phyloP scores from a whole-genome alignment of 1,284 basidiomycete genomes.

The Cryptococcus maquisensis region DNA sequence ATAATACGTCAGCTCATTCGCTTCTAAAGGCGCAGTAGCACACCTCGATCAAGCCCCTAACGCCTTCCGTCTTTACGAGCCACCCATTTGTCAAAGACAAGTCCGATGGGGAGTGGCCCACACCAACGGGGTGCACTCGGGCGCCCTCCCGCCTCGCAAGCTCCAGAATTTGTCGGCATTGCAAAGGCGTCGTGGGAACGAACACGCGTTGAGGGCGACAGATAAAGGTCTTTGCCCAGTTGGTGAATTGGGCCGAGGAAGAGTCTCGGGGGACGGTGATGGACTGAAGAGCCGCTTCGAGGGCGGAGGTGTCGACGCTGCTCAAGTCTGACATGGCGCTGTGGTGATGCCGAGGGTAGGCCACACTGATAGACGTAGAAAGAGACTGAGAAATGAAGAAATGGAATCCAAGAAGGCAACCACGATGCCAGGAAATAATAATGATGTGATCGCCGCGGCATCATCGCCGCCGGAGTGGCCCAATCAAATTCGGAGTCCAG shows the following conservation, averaged over 20 bases:
- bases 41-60: conserved; percentile 70
- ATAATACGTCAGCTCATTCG: background rate
- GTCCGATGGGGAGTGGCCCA: conserved; percentile 91
- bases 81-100: conserved; percentile 79
- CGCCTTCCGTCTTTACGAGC: conserved; percentile 70
- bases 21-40: conserved; percentile 35
- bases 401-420: too few species aligned
- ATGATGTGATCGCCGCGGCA: too few species aligned
- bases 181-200: conserved; percentile 64
- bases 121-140: conserved; percentile 75
- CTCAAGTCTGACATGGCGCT: conserved; percentile 7
- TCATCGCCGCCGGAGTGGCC: too few species aligned
- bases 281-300: conserved; percentile 25
- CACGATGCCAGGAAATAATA: too few species aligned
- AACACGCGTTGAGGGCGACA: conserved; percentile 58
- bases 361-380: background rate
- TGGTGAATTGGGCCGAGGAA: conserved; percentile 44
- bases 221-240: conserved; percentile 55
- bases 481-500: too few species aligned
- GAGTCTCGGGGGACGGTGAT: conserved; percentile 31
- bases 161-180: conserved; percentile 77
- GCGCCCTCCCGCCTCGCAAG: conserved; percentile 70
- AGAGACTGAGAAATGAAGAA: background rate
- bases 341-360: too few species aligned
- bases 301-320: conserved; percentile 4